Conservation (phyloP, 805 yeast genomes). For the Metschnikowia lachancei region DNA sequence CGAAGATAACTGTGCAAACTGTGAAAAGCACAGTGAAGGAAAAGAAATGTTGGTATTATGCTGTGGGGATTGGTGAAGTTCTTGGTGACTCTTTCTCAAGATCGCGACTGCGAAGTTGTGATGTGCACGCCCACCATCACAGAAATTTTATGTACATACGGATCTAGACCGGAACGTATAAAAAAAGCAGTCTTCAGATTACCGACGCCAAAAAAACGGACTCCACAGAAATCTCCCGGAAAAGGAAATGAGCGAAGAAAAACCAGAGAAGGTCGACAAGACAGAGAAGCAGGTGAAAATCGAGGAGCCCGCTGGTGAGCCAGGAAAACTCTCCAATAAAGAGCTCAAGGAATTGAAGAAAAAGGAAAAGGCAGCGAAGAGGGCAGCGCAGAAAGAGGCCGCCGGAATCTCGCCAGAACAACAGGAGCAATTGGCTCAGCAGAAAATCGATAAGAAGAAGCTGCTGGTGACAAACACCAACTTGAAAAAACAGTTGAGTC, state of each 20-base stretch:
- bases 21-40: neutral
- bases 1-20: too few species aligned
- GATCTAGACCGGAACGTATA: neutral
- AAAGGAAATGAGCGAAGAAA: constrained; percentile 13
- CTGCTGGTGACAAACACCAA: constrained; percentile 45
- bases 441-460: constrained; percentile 43
- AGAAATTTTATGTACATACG: neutral
- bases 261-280: constrained; percentile 10
- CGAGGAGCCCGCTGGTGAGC: constrained; percentile 9
- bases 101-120: neutral
- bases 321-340: constrained; percentile 54
- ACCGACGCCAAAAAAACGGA: too few species aligned
- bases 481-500: constrained; percentile 52
- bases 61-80: neutral
- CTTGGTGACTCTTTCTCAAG: neutral
- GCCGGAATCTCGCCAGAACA: constrained; percentile 52
- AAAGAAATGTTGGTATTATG: neutral
- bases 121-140: constrained; percentile 5
- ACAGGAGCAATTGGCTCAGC: constrained; percentile 41
- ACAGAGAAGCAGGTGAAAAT: constrained; percentile 11
- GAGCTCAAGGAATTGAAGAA: constrained; percentile 86
- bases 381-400: constrained; percentile 82
- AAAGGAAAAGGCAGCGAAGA: constrained; percentile 85
- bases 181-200: too few species aligned
- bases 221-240: neutral